phyloP scores from a whole-genome alignment of 495 filamentous ascomycete species.

The Podospora didyma region DNA sequence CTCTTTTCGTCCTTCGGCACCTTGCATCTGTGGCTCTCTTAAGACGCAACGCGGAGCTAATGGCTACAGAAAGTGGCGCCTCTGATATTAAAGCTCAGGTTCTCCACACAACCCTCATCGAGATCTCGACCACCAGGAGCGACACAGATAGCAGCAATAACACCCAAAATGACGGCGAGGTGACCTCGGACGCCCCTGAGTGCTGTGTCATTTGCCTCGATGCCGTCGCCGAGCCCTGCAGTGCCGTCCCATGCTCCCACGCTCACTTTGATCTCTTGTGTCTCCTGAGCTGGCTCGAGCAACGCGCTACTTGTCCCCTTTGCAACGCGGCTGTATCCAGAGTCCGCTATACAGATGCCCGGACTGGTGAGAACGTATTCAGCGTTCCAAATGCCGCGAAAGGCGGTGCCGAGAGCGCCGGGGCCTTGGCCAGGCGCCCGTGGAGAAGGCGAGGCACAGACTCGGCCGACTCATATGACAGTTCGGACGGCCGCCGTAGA shows the following conservation, averaged over 20 bases:
- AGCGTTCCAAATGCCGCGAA: constrained; percentile 26
- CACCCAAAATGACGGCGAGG: not conserved
- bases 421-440: constrained; percentile 5
- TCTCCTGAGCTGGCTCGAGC: constrained; percentile 76
- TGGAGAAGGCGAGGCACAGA: not conserved
- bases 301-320: constrained; percentile 69
- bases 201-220: constrained; percentile 75
- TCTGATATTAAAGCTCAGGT: constrained; percentile 39
- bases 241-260: constrained; percentile 73
- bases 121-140: constrained; percentile 29
- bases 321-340: constrained; percentile 66
- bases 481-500: constrained; percentile 19
- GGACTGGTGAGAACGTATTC: constrained; percentile 48
- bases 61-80: not conserved
- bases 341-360: constrained; percentile 63
- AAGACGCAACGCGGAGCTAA: not conserved
- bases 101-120: constrained; percentile 43
- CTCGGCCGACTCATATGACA: not conserved
- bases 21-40: not conserved
- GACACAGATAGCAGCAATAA: not conserved
- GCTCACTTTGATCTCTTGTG: constrained; percentile 80
- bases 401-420: not conserved
- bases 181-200: constrained; percentile 12
- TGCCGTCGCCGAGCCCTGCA: constrained; percentile 63
- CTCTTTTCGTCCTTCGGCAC: too few relatives aligned